Evolutionary conservation across 345 rosid genomes (phyloP), one percentile per base, ranked within the genome.

Genomic region (Citrus medica): DNA sequence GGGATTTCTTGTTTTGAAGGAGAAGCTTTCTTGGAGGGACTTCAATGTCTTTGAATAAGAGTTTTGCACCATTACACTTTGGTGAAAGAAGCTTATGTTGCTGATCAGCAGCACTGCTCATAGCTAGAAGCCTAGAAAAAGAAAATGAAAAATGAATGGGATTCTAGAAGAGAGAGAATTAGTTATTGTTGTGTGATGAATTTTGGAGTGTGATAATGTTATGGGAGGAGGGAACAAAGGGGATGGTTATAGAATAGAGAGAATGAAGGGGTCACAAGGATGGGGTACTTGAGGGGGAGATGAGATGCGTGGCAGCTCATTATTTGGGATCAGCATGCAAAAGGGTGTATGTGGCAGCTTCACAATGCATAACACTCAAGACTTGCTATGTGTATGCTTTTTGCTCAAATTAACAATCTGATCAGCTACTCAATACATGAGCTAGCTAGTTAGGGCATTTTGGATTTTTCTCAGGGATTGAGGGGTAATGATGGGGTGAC

Each of bases 21-120:
- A 90, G 88, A 72, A 81, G 82, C 76, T 92, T 92, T 76, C 92
- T 85, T 3, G 92, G 91, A 33, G 93, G 92, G 75, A 90, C 87
- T 46, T 91, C 98, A 67, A 89, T 79, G 59, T 79, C 85, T 17
- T 69, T 74, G 80, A 82, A 46, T 46, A 13, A 79, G 53, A 81
- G 76, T 58, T 81, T 71, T 77, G 77, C 75, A 8, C 69, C 71
- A 73, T 76, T 75, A 17, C 61, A 81, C 66, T 56, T 81, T 66
- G 80, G 9, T 67, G 76, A 75, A 48, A 80, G 56, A 77, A 79
- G 86, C 8, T 79, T 86, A 82, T 86, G 84, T 67, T 86, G 90
- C 30, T 91, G 92, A 3, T 84, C 84, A 69, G 87, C 84, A 56
- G 85, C 60, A 33, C 88, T 86, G 83, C 81, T 85, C 94, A 90